A percentile compares a stretch with the other conserved stretches of the same genome.
Evolutionary conservation across 768 basidiomycete species (phyloP).

Genomic region (Phylloporus sp.): DNA sequence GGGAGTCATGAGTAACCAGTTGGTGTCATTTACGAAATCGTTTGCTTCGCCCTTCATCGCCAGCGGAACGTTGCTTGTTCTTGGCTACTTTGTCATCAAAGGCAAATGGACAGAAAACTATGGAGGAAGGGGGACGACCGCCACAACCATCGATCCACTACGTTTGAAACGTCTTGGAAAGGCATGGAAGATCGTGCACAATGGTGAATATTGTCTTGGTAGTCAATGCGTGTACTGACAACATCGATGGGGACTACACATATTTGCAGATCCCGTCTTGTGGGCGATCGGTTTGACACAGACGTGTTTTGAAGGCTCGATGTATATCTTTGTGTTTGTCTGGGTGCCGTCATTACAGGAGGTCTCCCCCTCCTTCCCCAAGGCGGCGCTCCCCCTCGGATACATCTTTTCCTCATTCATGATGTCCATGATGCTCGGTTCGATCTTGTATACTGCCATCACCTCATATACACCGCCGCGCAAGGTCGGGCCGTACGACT

Average conservation of each 20-base stretch:
- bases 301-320: conserved; percentile 80
- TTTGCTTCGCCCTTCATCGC: conserved; percentile 66
- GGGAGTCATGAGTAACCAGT: conserved; percentile 62
- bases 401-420: conserved; percentile 81
- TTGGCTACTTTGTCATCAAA: conserved; percentile 56
- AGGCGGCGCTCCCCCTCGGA: conserved; percentile 56
- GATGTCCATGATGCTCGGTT: conserved; percentile 80
- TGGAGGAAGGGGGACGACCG: conserved; percentile 40
- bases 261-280: conserved; percentile 50
- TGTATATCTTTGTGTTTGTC: conserved; percentile 82
- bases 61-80: conserved; percentile 50
- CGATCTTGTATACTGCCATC: conserved; percentile 60
- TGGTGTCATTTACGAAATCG: conserved; percentile 49
- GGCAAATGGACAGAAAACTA: conserved; percentile 68
- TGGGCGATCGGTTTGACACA: conserved; percentile 67
- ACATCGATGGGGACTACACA: not conserved
- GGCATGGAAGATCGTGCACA: conserved; percentile 55
- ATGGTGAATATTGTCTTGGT: conserved; percentile 34
- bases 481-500: conserved; percentile 24
- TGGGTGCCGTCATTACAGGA: conserved; percentile 80
- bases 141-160: conserved; percentile 36
- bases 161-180: conserved; percentile 50
- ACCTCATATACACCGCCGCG: conserved; percentile 30
- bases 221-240: not conserved
- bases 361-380: conserved; percentile 35